Base-by-base conservation (phyloP, 768 basidiomycete genomes). In the Piloderma croceum region DNA sequence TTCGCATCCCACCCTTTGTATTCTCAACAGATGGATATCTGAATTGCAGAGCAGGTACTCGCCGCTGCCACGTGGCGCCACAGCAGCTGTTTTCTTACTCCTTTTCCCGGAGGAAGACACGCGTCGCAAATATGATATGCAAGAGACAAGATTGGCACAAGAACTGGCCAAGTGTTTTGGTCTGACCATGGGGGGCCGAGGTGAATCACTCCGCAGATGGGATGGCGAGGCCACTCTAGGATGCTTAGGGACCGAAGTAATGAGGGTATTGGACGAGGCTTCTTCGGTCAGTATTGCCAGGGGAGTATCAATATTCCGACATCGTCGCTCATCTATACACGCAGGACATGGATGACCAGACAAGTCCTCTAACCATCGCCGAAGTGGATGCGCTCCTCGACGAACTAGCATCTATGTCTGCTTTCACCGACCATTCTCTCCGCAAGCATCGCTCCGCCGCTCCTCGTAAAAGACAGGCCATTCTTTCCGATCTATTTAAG, bases 91-190 rank as follows among this genome's bases (percentile, higher is more conserved):
- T 22, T 81, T 93, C 51, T 75, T 79, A 6, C 60, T 91, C 4
- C 63, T 94, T n/a, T 93, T 92, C 53, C 90, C 92, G 0, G 81
- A 92, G 45, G 79, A 89, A 42, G 88, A 92, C 44, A 51, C 64
- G 1, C 60, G 72, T 12, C 69, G 92, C 18, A 77, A 78, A 57
- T 93, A 83, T 50, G 76, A 78, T 24, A 66, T 91, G 53, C 77
- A 84, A 55, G 89, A 91, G 63, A 62, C 66, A 11, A 70, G 62
- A 24, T 68, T 93, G 15, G 70, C 73, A 1, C 55, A 61, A 9
- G 58, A 69, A 21, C 64, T 93, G 0, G 67, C 68, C 2, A 64
- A 76, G 15, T 67, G 68, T 31, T 66, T 75, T 43, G 70, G 71
- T 34, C 51, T 74, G 23, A 65, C 53, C 38, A 31, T 55, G 44